Base-by-base conservation (phyloP, 805 yeast genomes). In the Suhomyces xylopsoci region DNA sequence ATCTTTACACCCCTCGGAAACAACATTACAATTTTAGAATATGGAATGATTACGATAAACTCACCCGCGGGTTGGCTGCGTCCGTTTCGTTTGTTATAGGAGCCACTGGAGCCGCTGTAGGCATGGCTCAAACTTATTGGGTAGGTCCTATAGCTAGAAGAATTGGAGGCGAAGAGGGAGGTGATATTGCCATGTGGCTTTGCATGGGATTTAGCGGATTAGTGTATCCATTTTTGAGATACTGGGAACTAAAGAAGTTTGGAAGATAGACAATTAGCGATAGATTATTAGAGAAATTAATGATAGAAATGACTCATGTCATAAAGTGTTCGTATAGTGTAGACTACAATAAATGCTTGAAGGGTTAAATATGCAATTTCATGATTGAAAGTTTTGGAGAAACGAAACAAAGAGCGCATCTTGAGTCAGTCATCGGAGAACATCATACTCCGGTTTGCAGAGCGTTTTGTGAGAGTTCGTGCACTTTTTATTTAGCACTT, bases 121-220 rank as follows among this genome's bases (percentile, higher is more conserved):
- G 96, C 6, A 90, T 90, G 97, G 79, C 88, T 24, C 97, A 90
- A 66, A 87, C 84, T 6, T 90, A 90, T 68, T 90, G 87, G 78
- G 74, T 80, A 6, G 97, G 96, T 0, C 90, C 90, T 0, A 59
- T 90, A 9, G 96, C 96, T 10, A 67, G 67, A 26, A 60, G 73
- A 4, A 71, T 87, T 14, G 96, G 73, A 2, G 67, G 65, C 0
- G 83, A 77, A 5, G 66, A 68, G 55, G 91, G 88, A 51, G 96
- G 90, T 17, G 97, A 90, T 65, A 65, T 90, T 41, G 97, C 94
- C 22, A 84, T 86, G 81, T 88, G 92, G 83, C 66, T 90, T 36
- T 76, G 87, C 12, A 81, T 87, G 81, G 94, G 83, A 0, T 82
- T 90, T 58, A 74, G 90, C 3, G 87, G 84, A 0, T 54, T 84